These are phyloP conservation scores for Priceomyces carsonii DNA, from an alignment of 805 yeast genomes.

Conservation along the genomic window DNA sequence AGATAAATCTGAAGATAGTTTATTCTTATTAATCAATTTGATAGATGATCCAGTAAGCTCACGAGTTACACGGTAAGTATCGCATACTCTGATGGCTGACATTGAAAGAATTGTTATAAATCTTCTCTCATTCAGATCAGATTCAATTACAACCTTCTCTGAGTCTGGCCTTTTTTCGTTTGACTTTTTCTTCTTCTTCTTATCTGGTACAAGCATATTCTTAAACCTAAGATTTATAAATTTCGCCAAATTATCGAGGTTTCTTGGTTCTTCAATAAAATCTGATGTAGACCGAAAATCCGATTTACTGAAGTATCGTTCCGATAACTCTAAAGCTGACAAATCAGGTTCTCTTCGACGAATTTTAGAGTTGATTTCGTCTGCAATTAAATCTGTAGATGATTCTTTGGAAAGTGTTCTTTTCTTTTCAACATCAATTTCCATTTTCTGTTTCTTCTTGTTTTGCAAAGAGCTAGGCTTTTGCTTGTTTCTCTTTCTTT, in stretches of 20 bases:
- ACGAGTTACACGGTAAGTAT: conserved; percentile 65
- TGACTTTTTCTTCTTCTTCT: conserved; percentile 27
- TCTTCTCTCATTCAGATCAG: conserved; percentile 32
- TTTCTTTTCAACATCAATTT: conserved; percentile 61
- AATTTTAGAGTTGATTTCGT: conserved; percentile 62
- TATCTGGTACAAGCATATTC: conserved; percentile 42
- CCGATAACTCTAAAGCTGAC: conserved; percentile 74
- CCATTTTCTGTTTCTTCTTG: conserved; percentile 69
- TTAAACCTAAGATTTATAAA: conserved; percentile 55
- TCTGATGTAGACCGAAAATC: conserved; percentile 64
- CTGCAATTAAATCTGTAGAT: conserved; percentile 63
- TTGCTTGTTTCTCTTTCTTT: conserved; percentile 18
- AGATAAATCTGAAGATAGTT: conserved; percentile 61
- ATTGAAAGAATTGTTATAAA: conserved; percentile 58
- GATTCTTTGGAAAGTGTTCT: conserved; percentile 49
- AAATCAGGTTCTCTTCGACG: conserved; percentile 62
- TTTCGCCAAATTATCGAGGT: conserved; percentile 52
- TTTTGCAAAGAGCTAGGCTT: conserved; percentile 49
- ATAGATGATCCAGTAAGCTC: conserved; percentile 54
- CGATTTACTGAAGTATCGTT: conserved; percentile 55
- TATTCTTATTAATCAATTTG: conserved; percentile 75
- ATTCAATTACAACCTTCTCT: conserved; percentile 8
- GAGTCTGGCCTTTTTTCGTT: conserved; percentile 6
- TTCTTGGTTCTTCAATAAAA: conserved; percentile 50
- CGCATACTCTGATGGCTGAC: conserved; percentile 88